Evolutionary conservation across 2,329 filamentous ascomycete species (phyloP).

Genomic region (Paecilomyces dactylethromorphus): DNA sequence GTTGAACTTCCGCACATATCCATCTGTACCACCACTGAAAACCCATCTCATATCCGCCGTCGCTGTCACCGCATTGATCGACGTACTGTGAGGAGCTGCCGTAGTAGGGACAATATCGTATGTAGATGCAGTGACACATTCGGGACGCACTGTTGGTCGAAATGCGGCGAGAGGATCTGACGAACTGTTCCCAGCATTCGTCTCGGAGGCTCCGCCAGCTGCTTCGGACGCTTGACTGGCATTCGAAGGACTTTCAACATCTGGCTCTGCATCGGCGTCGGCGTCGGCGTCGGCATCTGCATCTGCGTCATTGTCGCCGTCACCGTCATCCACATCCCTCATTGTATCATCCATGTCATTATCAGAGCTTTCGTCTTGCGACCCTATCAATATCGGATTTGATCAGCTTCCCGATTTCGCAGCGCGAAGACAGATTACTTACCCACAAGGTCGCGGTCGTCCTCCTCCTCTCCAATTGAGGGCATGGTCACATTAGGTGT

Average conservation of each 20-base stretch:
- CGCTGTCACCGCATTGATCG: constrained; percentile 84
- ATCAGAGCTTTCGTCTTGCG: constrained; percentile 43
- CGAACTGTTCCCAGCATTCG: constrained; percentile 34
- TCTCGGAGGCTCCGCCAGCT: constrained; percentile 27
- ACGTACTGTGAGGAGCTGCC: constrained; percentile 90
- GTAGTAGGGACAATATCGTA: constrained; percentile 98
- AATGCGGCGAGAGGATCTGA: constrained; percentile 35
- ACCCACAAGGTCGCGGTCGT: constrained; percentile 10
- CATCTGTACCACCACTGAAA: constrained; percentile 88
- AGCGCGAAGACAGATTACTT: background rate
- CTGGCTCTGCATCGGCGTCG: constrained; percentile 26
- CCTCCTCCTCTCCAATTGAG: constrained; percentile 22
- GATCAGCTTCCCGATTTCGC: background rate
- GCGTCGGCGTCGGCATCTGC: constrained; percentile 28
- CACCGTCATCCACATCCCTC: constrained; percentile 34
- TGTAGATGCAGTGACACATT: constrained; percentile 68
- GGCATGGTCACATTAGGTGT: constrained; percentile 15
- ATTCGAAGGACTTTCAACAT: constrained; percentile 33
- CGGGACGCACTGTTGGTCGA: constrained; percentile 62
- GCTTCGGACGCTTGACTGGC: constrained; percentile 34
- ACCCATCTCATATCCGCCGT: constrained; percentile 94
- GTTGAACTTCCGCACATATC: constrained; percentile 95
- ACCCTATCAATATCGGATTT: constrained; percentile 21
- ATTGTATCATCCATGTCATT: constrained; percentile 43
- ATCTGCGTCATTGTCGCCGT: constrained; percentile 31